Evolutionary conservation across 1,284 basidiomycete species (phyloP).

Genomic region (Moesziomyces sp.): DNA sequence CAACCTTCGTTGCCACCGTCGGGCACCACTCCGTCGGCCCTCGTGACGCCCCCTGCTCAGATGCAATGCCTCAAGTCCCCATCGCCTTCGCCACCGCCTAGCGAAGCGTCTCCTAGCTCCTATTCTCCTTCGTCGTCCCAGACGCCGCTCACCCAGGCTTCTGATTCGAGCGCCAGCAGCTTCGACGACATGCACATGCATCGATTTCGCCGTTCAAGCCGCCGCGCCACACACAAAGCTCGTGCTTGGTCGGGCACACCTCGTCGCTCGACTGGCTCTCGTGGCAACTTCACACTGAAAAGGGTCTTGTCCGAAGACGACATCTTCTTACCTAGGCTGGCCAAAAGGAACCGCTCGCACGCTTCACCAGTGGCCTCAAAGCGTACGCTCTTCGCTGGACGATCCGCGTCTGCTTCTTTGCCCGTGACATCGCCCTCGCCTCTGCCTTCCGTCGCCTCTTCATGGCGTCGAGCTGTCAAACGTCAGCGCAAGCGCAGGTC

Average conservation of each 20-base stretch:
- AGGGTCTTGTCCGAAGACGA: constrained; percentile 29
- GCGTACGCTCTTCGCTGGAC: not conserved
- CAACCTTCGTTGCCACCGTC: constrained; percentile 1
- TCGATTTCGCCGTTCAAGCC: not conserved
- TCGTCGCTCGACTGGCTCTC: not conserved
- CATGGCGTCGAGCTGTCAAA: constrained; percentile 22
- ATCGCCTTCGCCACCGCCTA: constrained; percentile 29
- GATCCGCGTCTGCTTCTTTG: not conserved
- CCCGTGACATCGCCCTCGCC: not conserved
- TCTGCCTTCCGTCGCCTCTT: constrained; percentile 1
- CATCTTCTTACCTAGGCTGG: constrained; percentile 6
- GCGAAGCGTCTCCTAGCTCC: constrained; percentile 2
- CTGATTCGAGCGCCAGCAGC: constrained; percentile 27
- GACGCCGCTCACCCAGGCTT: constrained; percentile 16
- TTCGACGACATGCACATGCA: not conserved
- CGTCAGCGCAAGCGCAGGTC: constrained; percentile 5
- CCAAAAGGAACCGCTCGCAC: constrained; percentile 10
- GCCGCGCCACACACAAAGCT: not conserved
- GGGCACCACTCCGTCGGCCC: not conserved
- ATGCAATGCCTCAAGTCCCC: not conserved
- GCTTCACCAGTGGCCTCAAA: constrained; percentile 1
- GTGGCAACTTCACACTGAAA: constrained; percentile 9
- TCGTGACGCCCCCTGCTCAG: not conserved
- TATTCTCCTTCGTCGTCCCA: not conserved
- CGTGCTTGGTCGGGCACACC: not conserved